Evolutionary conservation across 2,329 filamentous ascomycete genomes (phyloP).

Genomic region (Rugonectria rugulosa): DNA sequence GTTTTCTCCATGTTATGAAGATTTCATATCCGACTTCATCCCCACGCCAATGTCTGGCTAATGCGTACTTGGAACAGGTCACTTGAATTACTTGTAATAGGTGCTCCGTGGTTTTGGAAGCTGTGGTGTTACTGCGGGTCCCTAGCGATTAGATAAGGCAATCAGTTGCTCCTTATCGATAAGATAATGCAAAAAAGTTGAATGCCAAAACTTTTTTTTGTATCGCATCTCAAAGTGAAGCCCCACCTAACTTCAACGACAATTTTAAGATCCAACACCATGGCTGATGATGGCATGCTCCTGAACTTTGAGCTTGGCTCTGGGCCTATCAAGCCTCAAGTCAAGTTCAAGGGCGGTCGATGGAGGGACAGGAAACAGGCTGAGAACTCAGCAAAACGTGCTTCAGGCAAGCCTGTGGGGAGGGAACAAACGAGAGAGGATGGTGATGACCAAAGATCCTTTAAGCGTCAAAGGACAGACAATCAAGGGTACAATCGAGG

Average conservation of each 20-base stretch:
- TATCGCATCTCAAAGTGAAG: constrained; percentile 16
- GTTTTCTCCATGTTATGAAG: too few species aligned
- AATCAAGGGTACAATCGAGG: constrained; percentile 22
- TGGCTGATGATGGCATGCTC: constrained; percentile 96
- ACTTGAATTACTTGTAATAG: too few species aligned
- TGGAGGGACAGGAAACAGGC: constrained; percentile 91
- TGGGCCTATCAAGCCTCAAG: constrained; percentile 65
- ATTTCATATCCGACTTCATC: too few species aligned
- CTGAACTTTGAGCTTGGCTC: constrained; percentile 87
- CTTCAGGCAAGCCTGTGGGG: constrained; percentile 29
- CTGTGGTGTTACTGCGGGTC: neutral
- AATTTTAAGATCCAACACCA: constrained; percentile 47
- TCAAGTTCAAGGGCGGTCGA: constrained; percentile 84
- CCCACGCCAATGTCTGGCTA: too few species aligned
- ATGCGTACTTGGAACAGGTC: too few species aligned
- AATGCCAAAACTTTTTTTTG: constrained; percentile 30
- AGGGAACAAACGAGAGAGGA: constrained; percentile 33
- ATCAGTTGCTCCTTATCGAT: constrained; percentile 32
- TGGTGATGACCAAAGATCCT: constrained; percentile 43
- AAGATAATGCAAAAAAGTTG: constrained; percentile 31
- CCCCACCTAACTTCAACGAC: constrained; percentile 35
- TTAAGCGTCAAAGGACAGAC: constrained; percentile 55
- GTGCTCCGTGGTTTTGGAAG: neutral
- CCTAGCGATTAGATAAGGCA: constrained; percentile 27
- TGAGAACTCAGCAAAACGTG: constrained; percentile 43